Percentiles rank a stretch among this genome's conserved stretches.
Conservation (phyloP, 768 basidiomycete genomes). For the Melanogaster broomeanus region DNA sequence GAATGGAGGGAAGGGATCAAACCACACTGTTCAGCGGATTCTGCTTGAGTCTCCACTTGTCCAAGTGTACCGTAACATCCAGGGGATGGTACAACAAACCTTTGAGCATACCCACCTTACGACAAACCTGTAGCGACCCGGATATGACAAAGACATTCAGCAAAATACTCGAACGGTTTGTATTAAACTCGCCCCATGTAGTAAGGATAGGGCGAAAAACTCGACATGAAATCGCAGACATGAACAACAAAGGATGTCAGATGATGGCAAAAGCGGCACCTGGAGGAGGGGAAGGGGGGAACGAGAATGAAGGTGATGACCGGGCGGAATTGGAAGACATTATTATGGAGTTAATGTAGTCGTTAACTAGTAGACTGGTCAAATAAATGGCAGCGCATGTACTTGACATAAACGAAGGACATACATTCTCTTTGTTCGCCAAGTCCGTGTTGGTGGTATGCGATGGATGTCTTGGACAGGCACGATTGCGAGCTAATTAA, state of each 20-base stretch:
- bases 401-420: too few relatives aligned
- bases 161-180: conserved; percentile 1
- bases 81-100: conserved; percentile 4
- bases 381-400: too few relatives aligned
- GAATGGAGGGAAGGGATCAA: conserved; percentile 37
- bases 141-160: conserved; percentile 29
- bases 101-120: conserved; percentile 27
- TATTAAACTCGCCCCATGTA: neutral
- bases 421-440: neutral
- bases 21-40: conserved; percentile 33
- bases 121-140: conserved; percentile 24
- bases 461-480: neutral
- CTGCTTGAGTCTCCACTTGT: conserved; percentile 37
- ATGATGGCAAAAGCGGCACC: neutral
- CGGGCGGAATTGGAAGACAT: neutral
- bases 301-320: neutral
- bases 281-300: neutral
- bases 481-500: neutral
- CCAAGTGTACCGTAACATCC: conserved; percentile 29
- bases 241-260: conserved; percentile 1
- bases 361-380: neutral
- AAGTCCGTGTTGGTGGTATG: neutral
- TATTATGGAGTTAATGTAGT: neutral
- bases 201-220: neutral
- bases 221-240: neutral